A percentile compares a stretch with the other conserved stretches of the same genome.
phyloP scores from a whole-genome alignment of 108 stramenopile species.

The Seminavis robusta region DNA sequence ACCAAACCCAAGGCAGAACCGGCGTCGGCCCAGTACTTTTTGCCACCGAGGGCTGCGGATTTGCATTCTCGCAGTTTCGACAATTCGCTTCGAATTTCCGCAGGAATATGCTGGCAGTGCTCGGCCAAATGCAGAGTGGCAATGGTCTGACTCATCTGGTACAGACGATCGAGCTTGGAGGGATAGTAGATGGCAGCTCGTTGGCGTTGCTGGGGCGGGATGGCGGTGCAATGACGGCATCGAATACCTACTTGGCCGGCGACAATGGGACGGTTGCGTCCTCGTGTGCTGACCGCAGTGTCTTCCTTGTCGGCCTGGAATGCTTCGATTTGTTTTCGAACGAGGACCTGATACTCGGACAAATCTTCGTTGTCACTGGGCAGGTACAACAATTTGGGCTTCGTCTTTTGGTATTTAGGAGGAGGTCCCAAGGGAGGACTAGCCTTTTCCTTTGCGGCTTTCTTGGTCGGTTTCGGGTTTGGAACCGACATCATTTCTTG shows the following conservation, averaged over 20 bases:
- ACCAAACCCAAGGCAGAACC: too few relatives aligned
- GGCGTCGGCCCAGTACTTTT: too few relatives aligned
- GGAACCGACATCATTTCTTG: neutral
- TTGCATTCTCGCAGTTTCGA: neutral
- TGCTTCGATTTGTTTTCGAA: conserved; percentile 44
- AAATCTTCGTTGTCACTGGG: conserved; percentile 30
- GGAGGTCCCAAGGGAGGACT: neutral
- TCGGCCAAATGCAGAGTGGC: too few relatives aligned
- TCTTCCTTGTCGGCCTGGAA: conserved; percentile 38
- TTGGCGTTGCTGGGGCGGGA: conserved; percentile 12
- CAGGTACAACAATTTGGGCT: conserved; percentile 6
- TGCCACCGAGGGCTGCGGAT: too few relatives aligned
- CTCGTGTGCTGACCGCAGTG: conserved; percentile 32
- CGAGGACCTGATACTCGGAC: conserved; percentile 47
- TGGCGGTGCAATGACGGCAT: conserved; percentile 30
- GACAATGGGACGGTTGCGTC: conserved; percentile 34
- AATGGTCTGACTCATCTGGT: neutral
- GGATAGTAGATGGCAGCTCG: conserved; percentile 29
- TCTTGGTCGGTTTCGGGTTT: neutral
- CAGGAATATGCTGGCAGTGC: neutral
- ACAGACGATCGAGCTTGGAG: neutral
- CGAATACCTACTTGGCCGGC: conserved; percentile 50
- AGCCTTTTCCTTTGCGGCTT: neutral
- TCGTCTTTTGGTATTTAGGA: neutral
- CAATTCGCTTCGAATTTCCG: neutral